Percentiles rank a stretch among this genome's conserved stretches.
phyloP scores from a whole-genome alignment of 2,329 filamentous ascomycete species.

The Botrytis medusae region DNA sequence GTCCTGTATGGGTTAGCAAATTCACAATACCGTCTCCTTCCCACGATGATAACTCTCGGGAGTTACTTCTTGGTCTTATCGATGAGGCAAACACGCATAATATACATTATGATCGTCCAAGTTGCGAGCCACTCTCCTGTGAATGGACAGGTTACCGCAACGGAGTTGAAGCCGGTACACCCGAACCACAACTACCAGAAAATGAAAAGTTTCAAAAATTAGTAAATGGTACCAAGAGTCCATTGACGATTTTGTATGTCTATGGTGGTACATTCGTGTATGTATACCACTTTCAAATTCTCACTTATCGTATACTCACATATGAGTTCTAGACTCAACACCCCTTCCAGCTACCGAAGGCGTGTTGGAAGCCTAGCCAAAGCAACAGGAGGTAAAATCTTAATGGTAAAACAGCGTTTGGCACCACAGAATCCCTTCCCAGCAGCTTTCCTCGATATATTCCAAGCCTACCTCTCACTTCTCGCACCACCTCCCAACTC shows the following conservation, averaged over 20 bases:
- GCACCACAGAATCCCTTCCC: constrained; percentile 11
- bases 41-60: neutral
- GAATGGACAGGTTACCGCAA: neutral
- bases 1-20: constrained; percentile 3
- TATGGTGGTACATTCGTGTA: neutral
- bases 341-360: neutral
- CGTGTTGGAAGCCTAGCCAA: neutral
- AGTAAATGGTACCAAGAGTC: neutral
- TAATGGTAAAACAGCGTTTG: constrained; percentile 2
- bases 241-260: neutral
- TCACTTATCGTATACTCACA: neutral
- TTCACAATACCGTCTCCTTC: neutral
- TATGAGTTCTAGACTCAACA: neutral
- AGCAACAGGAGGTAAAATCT: neutral
- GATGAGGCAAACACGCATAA: neutral
- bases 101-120: constrained; percentile 2
- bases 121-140: neutral
- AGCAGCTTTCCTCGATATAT: constrained; percentile 7
- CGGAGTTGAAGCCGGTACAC: neutral
- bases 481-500: neutral
- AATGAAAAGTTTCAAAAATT: neutral
- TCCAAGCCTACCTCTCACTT: constrained; percentile 4
- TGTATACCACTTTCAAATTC: neutral
- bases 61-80: neutral
- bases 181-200: neutral